phyloP scores from a whole-genome alignment of 139 green algal genomes.

The Tetraselmis striata region DNA sequence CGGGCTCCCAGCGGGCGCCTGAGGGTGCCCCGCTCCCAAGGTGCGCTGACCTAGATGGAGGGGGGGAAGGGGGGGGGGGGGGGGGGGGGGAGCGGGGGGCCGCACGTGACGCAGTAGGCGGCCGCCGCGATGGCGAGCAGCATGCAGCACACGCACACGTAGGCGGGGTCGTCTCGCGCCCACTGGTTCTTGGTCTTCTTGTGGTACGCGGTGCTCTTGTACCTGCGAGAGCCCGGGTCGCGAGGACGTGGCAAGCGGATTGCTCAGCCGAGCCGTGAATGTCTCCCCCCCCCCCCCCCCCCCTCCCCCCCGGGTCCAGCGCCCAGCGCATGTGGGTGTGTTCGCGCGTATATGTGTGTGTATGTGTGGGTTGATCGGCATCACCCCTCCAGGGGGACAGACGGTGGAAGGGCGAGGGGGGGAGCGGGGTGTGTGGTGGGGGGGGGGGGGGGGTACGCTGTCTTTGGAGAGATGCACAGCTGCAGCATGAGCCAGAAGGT shows the following conservation, averaged over 20 bases:
- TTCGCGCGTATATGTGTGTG: neutral
- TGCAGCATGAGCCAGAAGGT: conserved; percentile 94
- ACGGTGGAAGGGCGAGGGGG: neutral
- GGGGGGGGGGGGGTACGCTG: conserved; percentile 51
- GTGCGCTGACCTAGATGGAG: too few relatives aligned
- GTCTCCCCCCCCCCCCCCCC: too few relatives aligned
- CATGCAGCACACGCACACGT: conserved; percentile 71
- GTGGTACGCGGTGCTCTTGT: conserved; percentile 93
- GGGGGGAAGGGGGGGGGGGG: too few relatives aligned
- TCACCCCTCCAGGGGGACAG: neutral
- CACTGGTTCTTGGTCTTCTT: conserved; percentile 98
- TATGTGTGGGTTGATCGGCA: conserved; percentile 5
- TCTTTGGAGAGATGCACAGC: conserved; percentile 84
- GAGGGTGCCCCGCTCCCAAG: too few relatives aligned
- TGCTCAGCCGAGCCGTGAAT: too few relatives aligned
- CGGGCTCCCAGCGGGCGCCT: too few relatives aligned
- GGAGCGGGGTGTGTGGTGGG: neutral
- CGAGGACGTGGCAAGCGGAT: neutral
- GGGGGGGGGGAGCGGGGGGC: too few relatives aligned
- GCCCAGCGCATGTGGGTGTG: neutral
- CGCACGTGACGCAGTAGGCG: conserved; percentile 79
- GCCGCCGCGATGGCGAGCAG: conserved; percentile 61
- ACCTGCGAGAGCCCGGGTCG: conserved; percentile 47
- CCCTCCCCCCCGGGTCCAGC: neutral
- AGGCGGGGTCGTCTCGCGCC: conserved; percentile 93